Evolutionary conservation across 306 rosid species (phyloP).

Genomic region (Lathyrus oleraceus): DNA sequence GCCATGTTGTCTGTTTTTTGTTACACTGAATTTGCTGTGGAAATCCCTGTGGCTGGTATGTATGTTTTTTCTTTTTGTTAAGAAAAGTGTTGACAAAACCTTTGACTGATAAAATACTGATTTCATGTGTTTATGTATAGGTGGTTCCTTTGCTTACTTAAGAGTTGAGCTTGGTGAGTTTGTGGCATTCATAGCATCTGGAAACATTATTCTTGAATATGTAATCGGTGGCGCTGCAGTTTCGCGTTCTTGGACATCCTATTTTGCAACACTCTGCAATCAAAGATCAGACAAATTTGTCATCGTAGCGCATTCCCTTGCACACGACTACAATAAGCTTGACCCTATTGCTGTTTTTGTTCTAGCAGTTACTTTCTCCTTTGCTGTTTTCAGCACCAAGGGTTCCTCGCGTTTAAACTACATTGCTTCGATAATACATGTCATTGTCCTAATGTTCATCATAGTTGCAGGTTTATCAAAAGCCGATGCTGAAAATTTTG

Average conservation of each 20-base stretch:
- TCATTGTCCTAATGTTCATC: conserved; percentile 57
- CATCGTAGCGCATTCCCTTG: conserved; percentile 37
- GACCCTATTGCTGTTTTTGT: conserved; percentile 62
- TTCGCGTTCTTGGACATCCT: conserved; percentile 88
- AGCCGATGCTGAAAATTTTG: conserved; percentile 49
- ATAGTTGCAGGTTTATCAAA: conserved; percentile 63
- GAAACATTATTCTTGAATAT: conserved; percentile 77
- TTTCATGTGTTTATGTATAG: conserved; percentile 27
- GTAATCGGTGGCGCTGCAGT: conserved; percentile 68
- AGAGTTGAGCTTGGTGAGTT: conserved; percentile 89
- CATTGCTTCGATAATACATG: conserved; percentile 61
- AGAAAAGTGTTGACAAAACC: not conserved
- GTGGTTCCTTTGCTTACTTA: conserved; percentile 87
- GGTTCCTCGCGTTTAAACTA: conserved; percentile 71
- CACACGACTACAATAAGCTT: conserved; percentile 36
- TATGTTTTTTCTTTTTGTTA: not conserved
- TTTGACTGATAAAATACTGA: not conserved
- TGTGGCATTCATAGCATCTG: conserved; percentile 70
- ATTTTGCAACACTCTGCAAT: conserved; percentile 80
- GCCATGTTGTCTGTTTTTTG: conserved; percentile 83
- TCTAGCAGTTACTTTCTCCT: conserved; percentile 27
- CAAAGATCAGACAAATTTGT: conserved; percentile 55
- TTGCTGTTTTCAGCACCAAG: conserved; percentile 62
- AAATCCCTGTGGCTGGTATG: conserved; percentile 71
- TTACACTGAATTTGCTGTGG: conserved; percentile 78